Percentiles rank a stretch among this genome's conserved stretches.
Evolutionary conservation across 2,329 filamentous ascomycete genomes (phyloP).

Genomic region (Thermothelomyces thermophilus): DNA sequence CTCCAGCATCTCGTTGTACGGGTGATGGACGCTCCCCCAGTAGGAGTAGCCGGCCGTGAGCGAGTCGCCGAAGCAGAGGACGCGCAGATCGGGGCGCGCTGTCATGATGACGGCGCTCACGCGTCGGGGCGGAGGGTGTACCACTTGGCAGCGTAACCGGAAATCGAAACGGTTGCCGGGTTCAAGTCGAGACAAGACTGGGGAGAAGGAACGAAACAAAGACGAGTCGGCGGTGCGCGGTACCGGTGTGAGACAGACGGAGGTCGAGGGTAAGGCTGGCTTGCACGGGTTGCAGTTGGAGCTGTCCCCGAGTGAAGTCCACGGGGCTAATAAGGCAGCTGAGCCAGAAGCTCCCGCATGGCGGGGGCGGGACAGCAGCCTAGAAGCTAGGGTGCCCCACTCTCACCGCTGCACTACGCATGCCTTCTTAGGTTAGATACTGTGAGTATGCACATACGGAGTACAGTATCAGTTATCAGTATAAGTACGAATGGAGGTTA

Average conservation of each 20-base stretch:
- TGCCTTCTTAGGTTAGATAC: too few species aligned
- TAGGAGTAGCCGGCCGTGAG: conserved; percentile 51
- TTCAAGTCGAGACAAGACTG: too few species aligned
- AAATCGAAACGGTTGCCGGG: too few species aligned
- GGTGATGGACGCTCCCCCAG: conserved; percentile 39
- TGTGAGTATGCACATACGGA: too few species aligned
- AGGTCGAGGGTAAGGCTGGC: neutral
- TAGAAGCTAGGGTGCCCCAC: neutral
- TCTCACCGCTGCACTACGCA: neutral
- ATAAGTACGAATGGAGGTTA: too few species aligned
- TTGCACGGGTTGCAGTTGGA: neutral
- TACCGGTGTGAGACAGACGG: neutral
- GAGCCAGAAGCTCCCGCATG: neutral
- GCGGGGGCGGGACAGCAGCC: conserved; percentile 8
- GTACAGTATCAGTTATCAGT: too few species aligned
- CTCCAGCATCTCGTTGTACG: conserved; percentile 47
- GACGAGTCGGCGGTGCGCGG: too few species aligned
- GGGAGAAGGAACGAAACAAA: too few species aligned
- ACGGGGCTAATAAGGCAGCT: conserved; percentile 14
- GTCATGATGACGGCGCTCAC: conserved; percentile 13
- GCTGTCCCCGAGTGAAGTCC: neutral
- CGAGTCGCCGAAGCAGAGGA: conserved; percentile 61
- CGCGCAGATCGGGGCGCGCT: conserved; percentile 35
- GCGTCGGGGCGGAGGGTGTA: neutral
- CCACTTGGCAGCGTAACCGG: too few species aligned